These are phyloP conservation scores for Trypanosoma lewisi DNA, from an alignment of 208 protist species.

Conservation along the genomic window DNA sequence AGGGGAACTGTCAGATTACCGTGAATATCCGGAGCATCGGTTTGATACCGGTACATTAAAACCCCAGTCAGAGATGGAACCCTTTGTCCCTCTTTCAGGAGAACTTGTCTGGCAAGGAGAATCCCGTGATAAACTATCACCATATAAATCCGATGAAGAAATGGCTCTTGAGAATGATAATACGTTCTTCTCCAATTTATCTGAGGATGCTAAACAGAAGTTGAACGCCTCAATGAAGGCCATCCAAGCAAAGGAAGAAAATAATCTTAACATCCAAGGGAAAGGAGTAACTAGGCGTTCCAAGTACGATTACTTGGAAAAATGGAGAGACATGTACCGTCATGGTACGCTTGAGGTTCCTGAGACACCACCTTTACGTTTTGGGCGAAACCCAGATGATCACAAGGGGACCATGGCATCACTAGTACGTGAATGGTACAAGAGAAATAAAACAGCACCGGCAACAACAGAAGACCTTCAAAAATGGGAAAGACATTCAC, in stretches of 20 bases:
- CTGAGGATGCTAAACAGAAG: constrained; percentile 42
- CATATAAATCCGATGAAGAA: constrained; percentile 88
- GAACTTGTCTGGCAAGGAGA: constrained; percentile 85
- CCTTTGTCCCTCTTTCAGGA: constrained; percentile 52
- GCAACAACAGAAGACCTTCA: constrained; percentile 41
- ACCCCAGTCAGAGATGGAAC: constrained; percentile 64
- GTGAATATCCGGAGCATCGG: constrained; percentile 54
- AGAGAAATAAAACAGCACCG: constrained; percentile 50
- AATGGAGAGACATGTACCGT: constrained; percentile 91
- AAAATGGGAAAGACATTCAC: constrained; percentile 41
- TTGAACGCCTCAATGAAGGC: constrained; percentile 54
- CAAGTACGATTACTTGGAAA: constrained; percentile 89
- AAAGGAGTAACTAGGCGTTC: constrained; percentile 64
- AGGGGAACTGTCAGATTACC: constrained; percentile 73
- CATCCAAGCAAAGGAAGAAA: constrained; percentile 57
- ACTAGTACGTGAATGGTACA: constrained; percentile 76
- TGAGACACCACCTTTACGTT: constrained; percentile 59
- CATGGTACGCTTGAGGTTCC: constrained; percentile 86
- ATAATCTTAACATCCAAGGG: constrained; percentile 45
- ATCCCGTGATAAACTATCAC: constrained; percentile 53
- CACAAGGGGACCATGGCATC: constrained; percentile 69
- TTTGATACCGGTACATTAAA: constrained; percentile 73
- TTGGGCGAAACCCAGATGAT: constrained; percentile 73
- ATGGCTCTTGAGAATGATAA: constrained; percentile 82
- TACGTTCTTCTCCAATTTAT: constrained; percentile 68